Evolutionary conservation across 257 asterid genomes (phyloP).

Genomic region (Solanum pimpinellifolium): DNA sequence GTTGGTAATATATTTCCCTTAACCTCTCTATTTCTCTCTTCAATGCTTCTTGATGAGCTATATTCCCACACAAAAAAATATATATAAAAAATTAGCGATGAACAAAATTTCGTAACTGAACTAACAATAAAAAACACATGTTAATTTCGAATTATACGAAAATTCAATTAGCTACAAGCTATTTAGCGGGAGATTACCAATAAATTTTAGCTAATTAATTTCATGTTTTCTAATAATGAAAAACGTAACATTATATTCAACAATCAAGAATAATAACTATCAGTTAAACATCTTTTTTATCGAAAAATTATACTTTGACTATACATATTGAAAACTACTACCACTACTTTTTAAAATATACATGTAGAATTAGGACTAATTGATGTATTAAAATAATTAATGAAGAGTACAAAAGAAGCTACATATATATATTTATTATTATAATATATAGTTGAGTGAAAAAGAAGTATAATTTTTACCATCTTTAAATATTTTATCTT

Average conservation of each 20-base stretch:
- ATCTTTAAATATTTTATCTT: slow-evolving; percentile 87
- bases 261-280: background rate
- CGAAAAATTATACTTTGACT: no score
- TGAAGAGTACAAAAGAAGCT: background rate
- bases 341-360: no score
- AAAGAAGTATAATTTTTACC: slow-evolving; percentile 23
- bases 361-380: background rate
- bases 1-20: slow-evolving; percentile 65
- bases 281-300: background rate
- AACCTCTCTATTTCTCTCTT: slow-evolving; percentile 90
- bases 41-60: slow-evolving; percentile 95
- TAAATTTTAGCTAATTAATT: background rate
- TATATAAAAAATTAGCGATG: accelerated
- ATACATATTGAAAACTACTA: no score
- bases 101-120: background rate
- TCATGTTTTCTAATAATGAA: no score
- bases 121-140: background rate
- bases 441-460: background rate
- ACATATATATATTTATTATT: background rate
- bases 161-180: no score
- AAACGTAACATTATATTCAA: background rate
- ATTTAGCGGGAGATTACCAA: background rate
- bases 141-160: background rate
- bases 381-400: background rate
- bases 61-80: background rate